Evolutionary conservation across 176 grass and related monocot species (phyloP), one percentile per base, ranked within the genome.

Genomic region (Tillandsia leiboldiana): DNA sequence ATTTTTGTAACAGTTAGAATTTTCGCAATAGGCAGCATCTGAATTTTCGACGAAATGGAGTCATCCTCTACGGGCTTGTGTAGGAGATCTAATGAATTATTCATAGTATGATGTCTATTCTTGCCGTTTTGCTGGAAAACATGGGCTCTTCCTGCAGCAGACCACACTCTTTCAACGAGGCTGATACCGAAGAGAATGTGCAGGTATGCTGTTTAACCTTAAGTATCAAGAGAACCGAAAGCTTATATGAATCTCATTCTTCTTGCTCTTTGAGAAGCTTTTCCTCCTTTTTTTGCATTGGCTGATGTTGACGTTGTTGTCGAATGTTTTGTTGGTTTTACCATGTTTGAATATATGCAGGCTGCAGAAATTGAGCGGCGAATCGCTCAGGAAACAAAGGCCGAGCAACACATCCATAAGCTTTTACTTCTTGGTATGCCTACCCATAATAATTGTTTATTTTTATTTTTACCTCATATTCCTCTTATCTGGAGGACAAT

Each of bases 91-190:
- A 61, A 61, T 3, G 10, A 23, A 20, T 0, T 9, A 61, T 61
- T 61, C 18, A 20, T 18, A 15, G 15, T 61, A 72, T 80, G 49
- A 87, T 89, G 77, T 87, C 82, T 28, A 77, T 87, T 74, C 86
- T 87, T 77, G 78, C 79, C 66, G 68, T 66, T 49, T 75, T 87
- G 58, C 72, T 85, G 71, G 79, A 87, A 83, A 92, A 66, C 74
- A 97, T 97, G 89, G 94, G 94, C 27, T 92, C 86, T 67, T 97
- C 82, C 70, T 97, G 94, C 66, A 97, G 94, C 79, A 87, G 82
- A 87, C 49, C 83, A 50, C 86, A 97, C 82, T 83, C 86, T 9
- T 62, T 86, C 64, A 83, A 87, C 53, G 86, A 97, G 74, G 66
- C 75, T 50, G 83, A 92, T 69, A 75, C 86, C 27, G 72, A 83